phyloP scores from a whole-genome alignment of 176 grass and related monocot species.

The Ampelocalamus luodianensis region DNA sequence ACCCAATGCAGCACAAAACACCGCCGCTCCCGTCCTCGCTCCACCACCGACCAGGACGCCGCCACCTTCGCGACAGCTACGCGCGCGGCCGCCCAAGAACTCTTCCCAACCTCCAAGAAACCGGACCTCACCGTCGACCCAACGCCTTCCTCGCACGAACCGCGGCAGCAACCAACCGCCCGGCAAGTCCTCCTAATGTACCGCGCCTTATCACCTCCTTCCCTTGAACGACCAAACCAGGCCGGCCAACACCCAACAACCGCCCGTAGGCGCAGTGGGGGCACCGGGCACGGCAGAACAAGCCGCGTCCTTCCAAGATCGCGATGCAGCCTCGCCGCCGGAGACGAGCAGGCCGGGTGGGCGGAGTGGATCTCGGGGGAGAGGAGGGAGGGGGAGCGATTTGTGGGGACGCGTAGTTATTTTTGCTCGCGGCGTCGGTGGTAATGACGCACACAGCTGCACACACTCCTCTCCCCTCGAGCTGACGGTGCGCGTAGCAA shows the following conservation, averaged over 20 bases:
- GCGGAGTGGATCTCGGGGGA: conserved; percentile 54
- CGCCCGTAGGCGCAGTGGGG: neutral
- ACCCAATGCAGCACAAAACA: conserved; percentile 35
- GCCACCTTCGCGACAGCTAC: neutral
- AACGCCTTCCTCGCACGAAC: neutral
- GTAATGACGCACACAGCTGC: neutral
- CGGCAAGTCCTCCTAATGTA: neutral
- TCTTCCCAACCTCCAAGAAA: neutral
- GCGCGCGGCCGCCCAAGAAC: neutral
- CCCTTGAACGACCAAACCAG: neutral
- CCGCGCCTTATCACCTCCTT: neutral
- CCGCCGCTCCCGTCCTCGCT: neutral
- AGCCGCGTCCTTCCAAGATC: neutral
- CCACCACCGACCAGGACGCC: neutral
- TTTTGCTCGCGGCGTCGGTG: conserved; percentile 59
- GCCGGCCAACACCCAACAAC: neutral
- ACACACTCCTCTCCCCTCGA: neutral
- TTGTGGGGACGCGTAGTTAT: conserved; percentile 64
- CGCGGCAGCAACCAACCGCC: neutral
- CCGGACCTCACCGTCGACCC: neutral
- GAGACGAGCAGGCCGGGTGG: neutral
- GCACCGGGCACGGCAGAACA: neutral
- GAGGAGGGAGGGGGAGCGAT: conserved; percentile 12
- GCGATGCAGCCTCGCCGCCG: conserved; percentile 31
- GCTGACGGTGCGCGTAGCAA: conserved; percentile 36